These are phyloP conservation scores for Macrophomina phaseolina DNA, from an alignment of 2,329 filamentous ascomycete species.

Conservation along the genomic window DNA sequence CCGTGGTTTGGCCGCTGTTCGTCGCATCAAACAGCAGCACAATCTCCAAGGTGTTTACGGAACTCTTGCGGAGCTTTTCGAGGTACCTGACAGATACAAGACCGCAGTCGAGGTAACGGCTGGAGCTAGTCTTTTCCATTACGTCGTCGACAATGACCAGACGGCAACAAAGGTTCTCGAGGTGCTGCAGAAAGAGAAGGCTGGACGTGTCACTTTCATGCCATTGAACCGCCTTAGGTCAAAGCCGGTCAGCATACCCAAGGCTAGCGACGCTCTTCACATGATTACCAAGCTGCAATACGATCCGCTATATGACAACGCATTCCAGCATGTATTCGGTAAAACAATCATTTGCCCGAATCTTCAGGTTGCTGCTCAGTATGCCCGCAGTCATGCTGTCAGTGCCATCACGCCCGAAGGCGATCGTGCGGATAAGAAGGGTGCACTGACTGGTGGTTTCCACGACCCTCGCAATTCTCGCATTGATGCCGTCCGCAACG, in stretches of 20 bases:
- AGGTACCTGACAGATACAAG: constrained; percentile 82
- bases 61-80: constrained; percentile 89
- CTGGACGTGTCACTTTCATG: constrained; percentile 92
- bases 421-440: constrained; percentile 92
- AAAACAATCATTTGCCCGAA: constrained; percentile 94
- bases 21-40: constrained; percentile 78
- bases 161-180: constrained; percentile 85
- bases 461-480: constrained; percentile 86
- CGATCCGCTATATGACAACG: constrained; percentile 76
- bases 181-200: constrained; percentile 76
- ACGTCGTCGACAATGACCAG: constrained; percentile 89
- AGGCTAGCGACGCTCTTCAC: constrained; percentile 84
- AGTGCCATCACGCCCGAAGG: constrained; percentile 94
- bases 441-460: constrained; percentile 93
- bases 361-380: constrained; percentile 83
- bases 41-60: constrained; percentile 88
- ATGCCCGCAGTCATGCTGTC: constrained; percentile 88
- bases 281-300: constrained; percentile 85
- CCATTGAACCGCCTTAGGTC: constrained; percentile 82
- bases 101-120: constrained; percentile 92
- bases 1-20: constrained; percentile 83
- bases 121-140: constrained; percentile 91
- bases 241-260: constrained; percentile 76
- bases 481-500: constrained; percentile 79
- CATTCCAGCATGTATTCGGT: constrained; percentile 94